Conservation (phyloP, 2,329 filamentous ascomycete genomes). For the Neodidymelliopsis sp. region DNA sequence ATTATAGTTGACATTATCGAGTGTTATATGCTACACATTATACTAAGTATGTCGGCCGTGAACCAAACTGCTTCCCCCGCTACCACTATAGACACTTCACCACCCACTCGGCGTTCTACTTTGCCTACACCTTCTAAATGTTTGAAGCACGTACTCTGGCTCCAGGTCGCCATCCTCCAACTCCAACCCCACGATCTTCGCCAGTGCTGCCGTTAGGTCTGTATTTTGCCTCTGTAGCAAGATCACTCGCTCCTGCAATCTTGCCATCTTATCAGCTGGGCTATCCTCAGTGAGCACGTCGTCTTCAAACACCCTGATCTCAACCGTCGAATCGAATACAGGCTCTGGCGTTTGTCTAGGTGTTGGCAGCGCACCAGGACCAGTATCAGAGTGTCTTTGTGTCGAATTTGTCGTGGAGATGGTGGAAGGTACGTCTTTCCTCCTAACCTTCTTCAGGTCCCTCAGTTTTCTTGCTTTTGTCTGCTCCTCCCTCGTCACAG, state of each 20-base stretch:
- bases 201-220: slow-evolving; percentile 35
- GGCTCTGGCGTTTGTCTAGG: slow-evolving; percentile 27
- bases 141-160: slow-evolving; percentile 26
- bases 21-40: neutral
- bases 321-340: slow-evolving; percentile 7
- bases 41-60: neutral
- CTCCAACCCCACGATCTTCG: slow-evolving; percentile 36
- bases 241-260: slow-evolving; percentile 28
- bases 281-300: slow-evolving; percentile 6
- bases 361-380: slow-evolving; percentile 21
- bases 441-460: slow-evolving; percentile 35
- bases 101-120: slow-evolving; percentile 16
- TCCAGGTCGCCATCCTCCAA: slow-evolving; percentile 29
- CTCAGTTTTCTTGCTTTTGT: slow-evolving; percentile 34
- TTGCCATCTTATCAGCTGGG: slow-evolving; percentile 20
- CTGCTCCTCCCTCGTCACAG: slow-evolving; percentile 27
- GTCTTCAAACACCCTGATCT: slow-evolving; percentile 19
- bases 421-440: slow-evolving; percentile 21
- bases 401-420: neutral
- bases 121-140: slow-evolving; percentile 17
- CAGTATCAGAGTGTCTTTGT: slow-evolving; percentile 16
- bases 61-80: too few species aligned
- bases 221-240: slow-evolving; percentile 36
- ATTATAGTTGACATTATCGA: slow-evolving; percentile 2
- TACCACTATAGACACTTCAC: slow-evolving; percentile 2